A percentile compares a stretch with the other conserved stretches of the same genome.
phyloP scores from a whole-genome alignment of 2,329 filamentous ascomycete species.

The Arthroderma sp. region DNA sequence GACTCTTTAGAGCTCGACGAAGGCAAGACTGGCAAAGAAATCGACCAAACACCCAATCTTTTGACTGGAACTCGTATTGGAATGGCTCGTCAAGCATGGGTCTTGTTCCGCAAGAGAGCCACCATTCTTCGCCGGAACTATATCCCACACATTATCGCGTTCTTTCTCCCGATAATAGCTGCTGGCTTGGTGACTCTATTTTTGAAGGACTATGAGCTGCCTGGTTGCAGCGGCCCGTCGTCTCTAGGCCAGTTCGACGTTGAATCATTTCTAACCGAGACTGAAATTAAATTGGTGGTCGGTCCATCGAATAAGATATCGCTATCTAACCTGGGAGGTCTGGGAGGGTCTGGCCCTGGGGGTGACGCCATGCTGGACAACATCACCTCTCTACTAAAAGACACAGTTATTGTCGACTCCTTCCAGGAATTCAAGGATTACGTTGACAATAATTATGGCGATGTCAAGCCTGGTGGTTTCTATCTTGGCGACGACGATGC shows the following conservation, averaged over 20 bases:
- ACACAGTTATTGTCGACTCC: constrained; percentile 39
- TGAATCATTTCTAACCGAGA: constrained; percentile 17
- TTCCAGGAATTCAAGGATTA: constrained; percentile 56
- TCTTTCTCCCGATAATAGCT: constrained; percentile 66
- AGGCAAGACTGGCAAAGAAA: constrained; percentile 8
- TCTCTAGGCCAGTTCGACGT: constrained; percentile 16
- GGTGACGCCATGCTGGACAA: background rate
- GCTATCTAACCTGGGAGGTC: constrained; percentile 13
- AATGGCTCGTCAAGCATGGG: constrained; percentile 55
- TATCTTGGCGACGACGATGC: constrained; percentile 54
- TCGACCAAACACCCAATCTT: constrained; percentile 28
- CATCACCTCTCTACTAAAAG: constrained; percentile 1
- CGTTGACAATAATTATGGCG: constrained; percentile 49
- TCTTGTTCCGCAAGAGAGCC: constrained; percentile 65
- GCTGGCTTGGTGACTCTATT: constrained; percentile 70
- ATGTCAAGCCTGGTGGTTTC: constrained; percentile 64
- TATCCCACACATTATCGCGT: constrained; percentile 59
- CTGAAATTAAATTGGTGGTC: constrained; percentile 22
- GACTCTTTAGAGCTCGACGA: constrained; percentile 8
- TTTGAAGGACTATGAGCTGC: constrained; percentile 43
- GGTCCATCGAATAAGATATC: constrained; percentile 23
- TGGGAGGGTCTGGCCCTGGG: constrained; percentile 7
- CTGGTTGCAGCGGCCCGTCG: constrained; percentile 40
- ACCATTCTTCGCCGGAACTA: constrained; percentile 68
- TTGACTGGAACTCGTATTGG: constrained; percentile 57